phyloP scores from a whole-genome alignment of 2,329 filamentous ascomycete species.

The Colletotrichum spinosum region DNA sequence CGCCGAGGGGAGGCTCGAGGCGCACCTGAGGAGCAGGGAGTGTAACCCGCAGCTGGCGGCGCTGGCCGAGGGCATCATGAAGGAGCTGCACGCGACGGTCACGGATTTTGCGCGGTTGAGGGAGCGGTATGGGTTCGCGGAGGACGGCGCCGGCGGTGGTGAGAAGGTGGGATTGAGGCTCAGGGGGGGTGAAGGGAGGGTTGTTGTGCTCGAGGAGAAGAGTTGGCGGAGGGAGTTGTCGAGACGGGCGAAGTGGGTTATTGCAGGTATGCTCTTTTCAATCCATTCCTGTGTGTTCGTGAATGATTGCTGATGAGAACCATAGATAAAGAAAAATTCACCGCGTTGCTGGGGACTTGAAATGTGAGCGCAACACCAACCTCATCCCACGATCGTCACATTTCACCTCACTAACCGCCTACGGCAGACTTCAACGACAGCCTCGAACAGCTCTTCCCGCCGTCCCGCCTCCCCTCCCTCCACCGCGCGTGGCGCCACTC shows the following conservation, averaged over 20 bases:
- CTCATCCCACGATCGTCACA: not conserved
- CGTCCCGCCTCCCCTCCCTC: slow-evolving; percentile 53
- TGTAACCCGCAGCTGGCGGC: slow-evolving; percentile 51
- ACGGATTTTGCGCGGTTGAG: slow-evolving; percentile 56
- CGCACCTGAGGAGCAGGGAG: slow-evolving; percentile 50
- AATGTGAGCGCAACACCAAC: slow-evolving; percentile 44
- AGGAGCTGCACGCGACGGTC: slow-evolving; percentile 56
- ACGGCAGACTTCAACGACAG: slow-evolving; percentile 58
- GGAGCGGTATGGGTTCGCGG: slow-evolving; percentile 55
- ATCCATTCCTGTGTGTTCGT: not conserved
- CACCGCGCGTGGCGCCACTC: slow-evolving; percentile 60
- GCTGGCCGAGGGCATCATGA: slow-evolving; percentile 55
- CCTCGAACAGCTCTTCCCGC: slow-evolving; percentile 59
- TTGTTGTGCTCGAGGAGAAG: slow-evolving; percentile 40
- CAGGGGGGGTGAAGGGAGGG: slow-evolving; percentile 4
- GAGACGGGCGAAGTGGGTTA: slow-evolving; percentile 57
- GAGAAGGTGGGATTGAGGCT: slow-evolving; percentile 29
- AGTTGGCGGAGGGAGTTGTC: slow-evolving; percentile 49
- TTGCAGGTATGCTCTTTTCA: slow-evolving; percentile 47
- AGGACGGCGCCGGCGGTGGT: slow-evolving; percentile 40
- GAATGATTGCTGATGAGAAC: not conserved
- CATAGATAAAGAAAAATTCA: slow-evolving; percentile 59
- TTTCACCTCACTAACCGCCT: not conserved
- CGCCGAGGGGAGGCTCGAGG: slow-evolving; percentile 57
- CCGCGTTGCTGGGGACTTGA: slow-evolving; percentile 52